Conservation (phyloP, 306 rosid species). For the Adenanthera pavonina region DNA sequence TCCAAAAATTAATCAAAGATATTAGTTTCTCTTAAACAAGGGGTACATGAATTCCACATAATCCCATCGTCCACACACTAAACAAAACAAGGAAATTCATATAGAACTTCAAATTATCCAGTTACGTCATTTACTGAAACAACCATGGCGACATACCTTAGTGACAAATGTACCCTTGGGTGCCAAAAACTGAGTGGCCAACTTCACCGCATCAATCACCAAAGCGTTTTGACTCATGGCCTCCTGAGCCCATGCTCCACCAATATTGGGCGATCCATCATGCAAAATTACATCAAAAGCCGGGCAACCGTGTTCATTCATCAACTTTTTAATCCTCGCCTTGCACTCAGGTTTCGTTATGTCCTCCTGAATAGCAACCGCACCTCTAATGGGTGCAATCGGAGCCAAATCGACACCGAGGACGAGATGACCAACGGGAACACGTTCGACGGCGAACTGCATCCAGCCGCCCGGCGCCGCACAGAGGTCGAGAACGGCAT, state of each 20-base stretch:
- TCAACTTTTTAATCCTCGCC: slow-evolving; percentile 65
- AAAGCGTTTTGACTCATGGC: slow-evolving; percentile 88
- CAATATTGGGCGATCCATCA: slow-evolving; percentile 91
- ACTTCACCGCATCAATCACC: slow-evolving; percentile 78
- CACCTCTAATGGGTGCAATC: slow-evolving; percentile 78
- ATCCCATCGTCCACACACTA: neutral
- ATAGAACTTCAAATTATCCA: neutral
- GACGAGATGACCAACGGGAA: slow-evolving; percentile 76
- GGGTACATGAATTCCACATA: neutral
- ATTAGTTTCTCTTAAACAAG: neutral
- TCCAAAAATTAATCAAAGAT: neutral
- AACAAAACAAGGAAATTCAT: neutral
- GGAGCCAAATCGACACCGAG: slow-evolving; percentile 86
- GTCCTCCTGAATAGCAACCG: slow-evolving; percentile 77
- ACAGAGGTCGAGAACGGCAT: slow-evolving; percentile 92
- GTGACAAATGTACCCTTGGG: slow-evolving; percentile 87
- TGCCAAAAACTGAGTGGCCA: slow-evolving; percentile 84
- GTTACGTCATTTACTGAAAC: neutral
- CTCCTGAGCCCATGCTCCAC: slow-evolving; percentile 97
- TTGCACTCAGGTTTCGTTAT: slow-evolving; percentile 78
- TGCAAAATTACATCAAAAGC: slow-evolving; percentile 78
- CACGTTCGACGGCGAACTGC: slow-evolving; percentile 90
- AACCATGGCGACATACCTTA: slow-evolving; percentile 52
- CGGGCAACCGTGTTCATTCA: slow-evolving; percentile 54
- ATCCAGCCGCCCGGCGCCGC: slow-evolving; percentile 99